Evolutionary conservation across 257 asterid genomes (phyloP), one percentile per base, ranked within the genome.

Genomic region (Nicotiana benthamiana): DNA sequence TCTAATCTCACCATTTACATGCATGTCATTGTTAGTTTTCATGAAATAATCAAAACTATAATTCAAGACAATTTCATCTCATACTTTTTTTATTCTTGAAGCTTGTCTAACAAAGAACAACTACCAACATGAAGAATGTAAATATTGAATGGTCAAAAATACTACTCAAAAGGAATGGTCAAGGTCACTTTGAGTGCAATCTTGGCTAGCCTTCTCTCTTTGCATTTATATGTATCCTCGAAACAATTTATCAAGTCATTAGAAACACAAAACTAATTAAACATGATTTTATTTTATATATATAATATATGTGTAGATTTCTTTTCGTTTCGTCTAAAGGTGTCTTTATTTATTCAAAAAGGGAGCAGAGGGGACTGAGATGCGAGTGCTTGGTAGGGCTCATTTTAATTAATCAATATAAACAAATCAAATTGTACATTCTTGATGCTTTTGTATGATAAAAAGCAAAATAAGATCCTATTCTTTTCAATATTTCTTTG

Each of bases 401-500:
- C 86, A 89, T 82, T 85, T 86, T 87, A 89, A 80, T 51, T 84
- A 81, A 84, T 88, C 83, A 90, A 89, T 88, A 63, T 30, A 63
- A 28, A 81, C 32, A 66, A 86, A 24, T 75, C 40, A 74, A 74
- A 24, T 72, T 72, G 61, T 83, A 81, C 77, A 80, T 81, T 59
- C 9, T 24, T 63, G 62, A 67, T 75, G 67, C 61, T 34, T 43
- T 52, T 80, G 34, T 53, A 59, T 74, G 36, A 70, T 72, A n/a
- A 80, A 81, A 40, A 85, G 65, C 84, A 53, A 68, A 27, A 20
- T 32, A 53, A 83, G 79, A 87, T 85, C 80, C 86, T 70, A 70
- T 67, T 82, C 74, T 51, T 75, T 81, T 82, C 24, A 52, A 57
- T 77, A 40, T 46, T 10, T 12, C 53, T 9, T 61, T 36, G 57